Base-by-base conservation (phyloP, 2,329 filamentous ascomycete species). In the Westerdykella aurantiaca region DNA sequence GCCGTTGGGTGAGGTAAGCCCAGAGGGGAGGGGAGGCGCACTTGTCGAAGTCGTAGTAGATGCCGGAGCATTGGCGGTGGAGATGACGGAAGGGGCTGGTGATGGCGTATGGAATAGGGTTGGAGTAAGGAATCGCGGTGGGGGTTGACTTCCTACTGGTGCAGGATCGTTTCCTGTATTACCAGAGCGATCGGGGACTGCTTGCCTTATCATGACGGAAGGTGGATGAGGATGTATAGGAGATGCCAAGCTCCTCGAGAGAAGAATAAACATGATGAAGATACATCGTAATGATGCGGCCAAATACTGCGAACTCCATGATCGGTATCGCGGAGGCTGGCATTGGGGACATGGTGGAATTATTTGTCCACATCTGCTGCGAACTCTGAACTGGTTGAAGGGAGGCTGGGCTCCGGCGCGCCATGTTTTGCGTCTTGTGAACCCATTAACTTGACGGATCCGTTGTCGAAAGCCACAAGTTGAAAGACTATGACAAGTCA, bases 91-190 rank as follows among this genome's bases (percentile, higher is more conserved):
- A 18, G 33, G 12, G 33, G 23, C 33, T 25, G 39, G 9, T 9
- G 39, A 25, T 17, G 38, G 35, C 16, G 31, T 37, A 33, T 37
- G 12, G 10, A 35, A 34, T 12, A 25, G 21, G 22, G 40, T 35
- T 18, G 38, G 23, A 31, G 43, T 42, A 3, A 21, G n/a, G 29
- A 34, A 25, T 11, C 31, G 17, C 37, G 47, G 47, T 39, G 46
- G 39, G 42, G 42, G 45, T 39, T 41, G 34, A 14, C 42, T 37
- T 38, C 29, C 39, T 1, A 54, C 37, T 6, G 47, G 33, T 12
- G 43, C 50, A 6, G 47, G 54, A 12, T 47, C 37, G 41, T 55
- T 56, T 13, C 55, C 57, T 37, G 55, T 57, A 22, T 56, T 47
- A 6, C 55, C 55, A 14, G 39, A 46, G 17, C 38, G 37, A 31